Percentiles rank a stretch among this genome's conserved stretches.
Evolutionary conservation across 352 stramenopile genomes (phyloP).

Genomic region (Globisporangium nodosum): DNA sequence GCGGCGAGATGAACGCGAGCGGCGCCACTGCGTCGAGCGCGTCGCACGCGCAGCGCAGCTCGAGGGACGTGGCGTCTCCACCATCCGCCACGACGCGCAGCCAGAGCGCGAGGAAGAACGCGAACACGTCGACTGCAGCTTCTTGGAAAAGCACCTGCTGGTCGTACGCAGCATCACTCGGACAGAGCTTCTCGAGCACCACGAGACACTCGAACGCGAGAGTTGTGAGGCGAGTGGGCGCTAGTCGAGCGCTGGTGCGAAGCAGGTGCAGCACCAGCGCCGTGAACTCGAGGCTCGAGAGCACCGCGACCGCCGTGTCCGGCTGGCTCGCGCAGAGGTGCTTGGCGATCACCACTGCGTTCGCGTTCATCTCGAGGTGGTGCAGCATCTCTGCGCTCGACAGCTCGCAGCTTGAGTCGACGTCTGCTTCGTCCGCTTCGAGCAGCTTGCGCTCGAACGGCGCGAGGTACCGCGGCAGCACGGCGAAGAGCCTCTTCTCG

Average conservation of each 20-base stretch:
- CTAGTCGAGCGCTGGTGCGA: slow-evolving; percentile 11
- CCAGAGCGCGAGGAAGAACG: slow-evolving; percentile 31
- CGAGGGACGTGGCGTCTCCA: not conserved
- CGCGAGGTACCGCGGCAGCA: slow-evolving; percentile 35
- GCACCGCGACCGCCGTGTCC: slow-evolving; percentile 23
- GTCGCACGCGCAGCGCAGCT: not conserved
- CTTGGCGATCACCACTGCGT: slow-evolving; percentile 16
- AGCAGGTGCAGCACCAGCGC: slow-evolving; percentile 32
- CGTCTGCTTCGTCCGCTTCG: not conserved
- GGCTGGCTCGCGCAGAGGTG: slow-evolving; percentile 27
- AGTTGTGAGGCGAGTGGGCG: slow-evolving; percentile 1
- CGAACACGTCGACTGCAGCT: slow-evolving; percentile 32
- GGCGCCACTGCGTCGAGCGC: slow-evolving; percentile 1
- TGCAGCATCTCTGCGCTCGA: not conserved
- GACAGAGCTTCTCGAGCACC: slow-evolving; percentile 34
- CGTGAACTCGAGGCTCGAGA: slow-evolving; percentile 41
- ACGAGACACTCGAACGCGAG: slow-evolving; percentile 31
- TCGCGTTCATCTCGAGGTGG: slow-evolving; percentile 15
- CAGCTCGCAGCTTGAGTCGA: not conserved
- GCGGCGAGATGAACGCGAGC: slow-evolving; percentile 12
- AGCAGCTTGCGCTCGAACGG: slow-evolving; percentile 7
- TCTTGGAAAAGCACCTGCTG: slow-evolving; percentile 38
- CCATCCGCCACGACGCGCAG: slow-evolving; percentile 6
- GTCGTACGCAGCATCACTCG: slow-evolving; percentile 15
- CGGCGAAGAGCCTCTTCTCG: slow-evolving; percentile 45